These are phyloP conservation scores for Fusarium tricinctum DNA, from an alignment of 2,329 filamentous ascomycete genomes.

Conservation along the genomic window DNA sequence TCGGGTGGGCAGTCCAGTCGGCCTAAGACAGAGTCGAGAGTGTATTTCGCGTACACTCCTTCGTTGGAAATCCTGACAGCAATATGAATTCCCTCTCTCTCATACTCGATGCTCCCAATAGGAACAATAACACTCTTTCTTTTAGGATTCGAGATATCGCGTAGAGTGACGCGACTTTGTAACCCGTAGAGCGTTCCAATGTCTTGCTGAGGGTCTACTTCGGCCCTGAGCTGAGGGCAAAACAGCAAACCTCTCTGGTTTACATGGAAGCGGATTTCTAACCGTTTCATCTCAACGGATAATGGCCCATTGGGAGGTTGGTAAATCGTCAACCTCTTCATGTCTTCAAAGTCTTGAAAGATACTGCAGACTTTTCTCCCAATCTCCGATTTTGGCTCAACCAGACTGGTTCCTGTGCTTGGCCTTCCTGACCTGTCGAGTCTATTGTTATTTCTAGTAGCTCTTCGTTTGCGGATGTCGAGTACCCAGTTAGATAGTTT, in stretches of 20 bases:
- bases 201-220: constrained; percentile 71
- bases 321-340: constrained; percentile 40
- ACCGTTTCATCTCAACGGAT: constrained; percentile 63
- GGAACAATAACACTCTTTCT: constrained; percentile 69
- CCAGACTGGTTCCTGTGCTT: constrained; percentile 49
- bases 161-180: constrained; percentile 17
- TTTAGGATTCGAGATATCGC: constrained; percentile 54
- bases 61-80: constrained; percentile 48
- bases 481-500: constrained; percentile 54
- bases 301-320: constrained; percentile 57
- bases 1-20: constrained; percentile 71
- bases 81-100: constrained; percentile 59
- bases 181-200: constrained; percentile 59
- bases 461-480: constrained; percentile 45
- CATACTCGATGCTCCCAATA: constrained; percentile 55
- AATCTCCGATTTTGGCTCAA: constrained; percentile 62
- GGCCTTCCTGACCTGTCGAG: too few relatives aligned
- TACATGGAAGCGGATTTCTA: constrained; percentile 69
- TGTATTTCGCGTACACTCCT: constrained; percentile 63
- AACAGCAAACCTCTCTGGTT: constrained; percentile 59
- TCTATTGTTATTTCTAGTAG: constrained; percentile 11
- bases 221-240: constrained; percentile 63
- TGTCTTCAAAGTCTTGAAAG: constrained; percentile 59
- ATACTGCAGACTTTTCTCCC: constrained; percentile 54
- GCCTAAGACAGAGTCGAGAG: constrained; percentile 67